These are phyloP conservation scores for Trypanosoma theileri DNA, from an alignment of 208 protist genomes.

Conservation along the genomic window DNA sequence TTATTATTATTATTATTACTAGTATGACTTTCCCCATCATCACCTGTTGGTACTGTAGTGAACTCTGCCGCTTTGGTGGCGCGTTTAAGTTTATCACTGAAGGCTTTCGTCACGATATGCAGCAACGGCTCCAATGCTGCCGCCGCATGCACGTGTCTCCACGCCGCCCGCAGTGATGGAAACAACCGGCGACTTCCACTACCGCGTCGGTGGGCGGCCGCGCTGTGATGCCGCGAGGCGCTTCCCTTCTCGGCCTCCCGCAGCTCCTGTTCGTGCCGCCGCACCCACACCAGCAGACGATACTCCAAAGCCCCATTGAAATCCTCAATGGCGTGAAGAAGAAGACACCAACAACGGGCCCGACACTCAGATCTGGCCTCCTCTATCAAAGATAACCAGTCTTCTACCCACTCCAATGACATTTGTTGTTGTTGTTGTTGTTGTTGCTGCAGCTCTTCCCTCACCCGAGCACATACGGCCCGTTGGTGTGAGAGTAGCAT, in stretches of 20 bases:
- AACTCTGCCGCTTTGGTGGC: conserved; percentile 3
- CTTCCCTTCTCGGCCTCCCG: conserved; percentile 13
- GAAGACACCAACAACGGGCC: conserved; percentile 38
- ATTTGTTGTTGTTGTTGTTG: background rate
- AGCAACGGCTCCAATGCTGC: conserved; percentile 52
- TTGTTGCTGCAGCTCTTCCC: background rate
- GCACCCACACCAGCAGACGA: conserved; percentile 31
- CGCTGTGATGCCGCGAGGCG: background rate
- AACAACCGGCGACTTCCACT: conserved; percentile 10
- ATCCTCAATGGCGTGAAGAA: conserved; percentile 57
- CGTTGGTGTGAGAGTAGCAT: conserved; percentile 28
- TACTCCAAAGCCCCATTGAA: conserved; percentile 41
- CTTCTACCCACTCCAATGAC: conserved; percentile 11
- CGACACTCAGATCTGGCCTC: conserved; percentile 32
- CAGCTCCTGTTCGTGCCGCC: conserved; percentile 13
- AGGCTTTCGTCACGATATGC: conserved; percentile 47
- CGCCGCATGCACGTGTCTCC: conserved; percentile 52
- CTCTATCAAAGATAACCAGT: conserved; percentile 33
- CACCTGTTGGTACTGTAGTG: conserved; percentile 17
- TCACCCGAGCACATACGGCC: conserved; percentile 18
- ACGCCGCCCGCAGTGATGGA: conserved; percentile 54
- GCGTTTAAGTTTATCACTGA: conserved; percentile 33
- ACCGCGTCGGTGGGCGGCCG: background rate
- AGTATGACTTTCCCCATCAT: background rate
- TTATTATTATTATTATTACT: no score